These are phyloP conservation scores for Saccharomyces uvarum DNA, from an alignment of 1,139 yeast genomes.

Conservation along the genomic window DNA sequence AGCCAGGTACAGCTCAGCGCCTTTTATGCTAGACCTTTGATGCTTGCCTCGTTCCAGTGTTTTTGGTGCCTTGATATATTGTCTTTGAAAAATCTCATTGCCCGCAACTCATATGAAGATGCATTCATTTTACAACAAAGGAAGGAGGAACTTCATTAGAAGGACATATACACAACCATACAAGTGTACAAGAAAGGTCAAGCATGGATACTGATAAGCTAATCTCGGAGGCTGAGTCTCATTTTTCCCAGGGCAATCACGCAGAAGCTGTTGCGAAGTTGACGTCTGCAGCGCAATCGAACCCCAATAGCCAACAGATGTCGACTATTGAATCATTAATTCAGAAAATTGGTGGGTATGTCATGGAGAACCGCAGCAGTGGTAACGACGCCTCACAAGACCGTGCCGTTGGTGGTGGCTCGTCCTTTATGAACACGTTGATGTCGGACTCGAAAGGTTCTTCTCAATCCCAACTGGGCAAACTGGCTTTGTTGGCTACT, in stretches of 20 bases:
- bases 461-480: constrained; percentile 26
- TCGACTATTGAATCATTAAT: constrained; percentile 23
- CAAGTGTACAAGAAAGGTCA: neutral
- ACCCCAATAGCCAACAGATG: constrained; percentile 22
- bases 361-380: constrained; percentile 15
- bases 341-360: constrained; percentile 16
- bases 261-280: constrained; percentile 25
- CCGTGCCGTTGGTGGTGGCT: constrained; percentile 19
- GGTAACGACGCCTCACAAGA: constrained; percentile 9
- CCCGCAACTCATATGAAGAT: neutral
- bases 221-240: constrained; percentile 20
- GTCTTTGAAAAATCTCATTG: neutral
- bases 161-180: neutral
- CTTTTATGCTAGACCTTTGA: neutral
- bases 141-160: neutral
- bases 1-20: neutral
- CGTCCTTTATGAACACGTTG: constrained; percentile 19
- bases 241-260: constrained; percentile 22
- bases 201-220: constrained; percentile 7
- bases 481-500: constrained; percentile 25
- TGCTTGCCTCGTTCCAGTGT: neutral
- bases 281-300: constrained; percentile 22
- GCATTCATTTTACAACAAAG: neutral
- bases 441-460: constrained; percentile 20
- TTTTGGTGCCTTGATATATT: neutral